These are phyloP conservation scores for Brassica nigra DNA, from an alignment of 345 rosid genomes.

Conservation along the genomic window DNA sequence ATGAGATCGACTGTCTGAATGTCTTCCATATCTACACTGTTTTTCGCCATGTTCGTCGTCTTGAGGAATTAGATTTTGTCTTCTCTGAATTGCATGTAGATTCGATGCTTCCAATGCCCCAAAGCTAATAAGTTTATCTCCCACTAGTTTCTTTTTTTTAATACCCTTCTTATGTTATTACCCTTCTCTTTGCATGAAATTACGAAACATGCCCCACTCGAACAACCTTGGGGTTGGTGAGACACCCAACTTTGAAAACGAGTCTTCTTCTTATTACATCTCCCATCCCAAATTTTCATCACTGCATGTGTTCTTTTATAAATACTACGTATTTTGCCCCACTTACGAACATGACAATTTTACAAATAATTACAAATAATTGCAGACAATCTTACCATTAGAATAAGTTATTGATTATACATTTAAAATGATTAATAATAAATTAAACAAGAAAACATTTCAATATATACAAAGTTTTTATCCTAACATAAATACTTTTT, in stretches of 20 bases:
- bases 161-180: neutral
- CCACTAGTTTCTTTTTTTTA: neutral
- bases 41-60: conserved; percentile 50
- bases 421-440: too few relatives aligned
- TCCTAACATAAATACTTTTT: too few relatives aligned
- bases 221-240: conserved; percentile 29
- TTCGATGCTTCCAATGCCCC: conserved; percentile 28
- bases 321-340: too few relatives aligned
- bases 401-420: too few relatives aligned
- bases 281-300: neutral
- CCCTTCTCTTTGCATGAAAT: neutral
- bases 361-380: too few relatives aligned
- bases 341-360: too few relatives aligned
- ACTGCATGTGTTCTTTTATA: neutral
- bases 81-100: conserved; percentile 15
- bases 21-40: conserved; percentile 67
- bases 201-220: neutral
- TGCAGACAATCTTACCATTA: too few relatives aligned
- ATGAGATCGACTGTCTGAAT: conserved; percentile 76
- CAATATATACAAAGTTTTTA: too few relatives aligned
- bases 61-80: conserved; percentile 21
- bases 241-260: conserved; percentile 8
- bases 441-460: too few relatives aligned
- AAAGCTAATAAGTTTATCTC: conserved; percentile 15
- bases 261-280: neutral